A percentile compares a stretch with the other conserved stretches of the same genome.
Evolutionary conservation across 2,329 filamentous ascomycete species (phyloP).

Genomic region (Phialemoniopsis sp.): DNA sequence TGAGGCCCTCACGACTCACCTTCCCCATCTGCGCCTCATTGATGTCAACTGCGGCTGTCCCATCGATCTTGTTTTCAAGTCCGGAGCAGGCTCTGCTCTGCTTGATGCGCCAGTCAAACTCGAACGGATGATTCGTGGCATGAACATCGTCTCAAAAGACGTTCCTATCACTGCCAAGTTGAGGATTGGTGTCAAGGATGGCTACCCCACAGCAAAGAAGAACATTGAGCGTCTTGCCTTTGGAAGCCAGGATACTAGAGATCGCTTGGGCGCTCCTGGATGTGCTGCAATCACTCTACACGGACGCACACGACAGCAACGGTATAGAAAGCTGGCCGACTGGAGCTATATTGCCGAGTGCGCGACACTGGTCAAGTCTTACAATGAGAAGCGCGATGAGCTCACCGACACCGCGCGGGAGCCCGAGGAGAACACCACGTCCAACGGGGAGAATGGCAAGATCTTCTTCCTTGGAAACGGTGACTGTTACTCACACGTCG

Average conservation of each 20-base stretch:
- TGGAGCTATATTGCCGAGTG: conserved; percentile 94
- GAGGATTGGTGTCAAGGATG: conserved; percentile 81
- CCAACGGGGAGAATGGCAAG: conserved; percentile 66
- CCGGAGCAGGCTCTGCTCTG: conserved; percentile 84
- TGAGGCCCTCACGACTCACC: conserved; percentile 70
- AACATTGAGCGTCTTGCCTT: conserved; percentile 80
- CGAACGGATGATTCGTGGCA: conserved; percentile 91
- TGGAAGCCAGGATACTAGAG: conserved; percentile 68
- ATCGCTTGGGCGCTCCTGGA: conserved; percentile 70
- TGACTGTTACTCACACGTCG: conserved; percentile 88
- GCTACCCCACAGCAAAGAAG: conserved; percentile 73
- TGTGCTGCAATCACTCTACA: conserved; percentile 95
- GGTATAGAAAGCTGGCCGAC: conserved; percentile 88
- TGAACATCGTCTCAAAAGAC: conserved; percentile 89
- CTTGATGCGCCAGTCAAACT: conserved; percentile 86
- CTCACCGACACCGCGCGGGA: conserved; percentile 74
- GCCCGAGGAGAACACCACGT: conserved; percentile 68
- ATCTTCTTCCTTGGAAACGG: conserved; percentile 96
- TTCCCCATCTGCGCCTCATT: conserved; percentile 82
- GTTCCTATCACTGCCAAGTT: conserved; percentile 95
- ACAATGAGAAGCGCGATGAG: conserved; percentile 65
- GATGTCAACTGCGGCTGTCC: conserved; percentile 97
- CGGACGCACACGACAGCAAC: conserved; percentile 87
- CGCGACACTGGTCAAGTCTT: conserved; percentile 74
- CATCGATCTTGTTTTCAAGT: conserved; percentile 87